phyloP scores from a whole-genome alignment of 257 asterid species.

The Solanum chiquidenum region DNA sequence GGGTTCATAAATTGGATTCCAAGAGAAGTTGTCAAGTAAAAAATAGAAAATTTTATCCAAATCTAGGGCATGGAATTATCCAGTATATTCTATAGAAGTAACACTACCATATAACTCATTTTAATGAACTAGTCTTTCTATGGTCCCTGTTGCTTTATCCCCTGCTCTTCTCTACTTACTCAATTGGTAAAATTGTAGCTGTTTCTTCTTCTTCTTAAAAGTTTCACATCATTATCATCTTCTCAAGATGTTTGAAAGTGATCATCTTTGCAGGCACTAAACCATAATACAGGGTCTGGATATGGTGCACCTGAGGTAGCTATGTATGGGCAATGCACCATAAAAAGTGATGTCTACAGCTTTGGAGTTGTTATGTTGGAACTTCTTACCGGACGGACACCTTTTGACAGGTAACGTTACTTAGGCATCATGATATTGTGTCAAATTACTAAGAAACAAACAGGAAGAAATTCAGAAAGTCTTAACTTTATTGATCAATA shows the following conservation, averaged over 20 bases:
- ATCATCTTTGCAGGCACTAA: conserved; percentile 44
- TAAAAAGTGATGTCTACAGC: conserved; percentile 67
- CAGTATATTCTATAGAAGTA: not conserved
- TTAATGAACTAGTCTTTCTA: not conserved
- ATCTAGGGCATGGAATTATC: not conserved
- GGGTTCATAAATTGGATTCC: not conserved
- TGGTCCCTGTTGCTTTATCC: not conserved
- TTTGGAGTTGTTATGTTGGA: conserved; percentile 77
- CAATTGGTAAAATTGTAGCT: not conserved
- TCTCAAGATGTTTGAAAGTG: not conserved
- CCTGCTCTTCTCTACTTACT: not conserved
- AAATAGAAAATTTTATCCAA: not conserved
- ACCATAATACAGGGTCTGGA: conserved; percentile 54
- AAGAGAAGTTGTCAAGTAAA: not conserved
- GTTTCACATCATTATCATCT: not conserved
- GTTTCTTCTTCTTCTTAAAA: conserved; percentile 13
- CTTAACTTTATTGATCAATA: not conserved
- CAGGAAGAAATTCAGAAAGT: not conserved
- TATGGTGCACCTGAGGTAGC: conserved; percentile 87
- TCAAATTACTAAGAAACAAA: not conserved
- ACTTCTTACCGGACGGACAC: conserved; percentile 58
- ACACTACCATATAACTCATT: not conserved
- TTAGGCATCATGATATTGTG: not conserved
- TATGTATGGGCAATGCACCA: conserved; percentile 65
- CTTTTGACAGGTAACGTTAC: conserved; percentile 44